These are phyloP conservation scores for Musa beccarii DNA, from an alignment of 176 grass and related monocot species.

Conservation along the genomic window DNA sequence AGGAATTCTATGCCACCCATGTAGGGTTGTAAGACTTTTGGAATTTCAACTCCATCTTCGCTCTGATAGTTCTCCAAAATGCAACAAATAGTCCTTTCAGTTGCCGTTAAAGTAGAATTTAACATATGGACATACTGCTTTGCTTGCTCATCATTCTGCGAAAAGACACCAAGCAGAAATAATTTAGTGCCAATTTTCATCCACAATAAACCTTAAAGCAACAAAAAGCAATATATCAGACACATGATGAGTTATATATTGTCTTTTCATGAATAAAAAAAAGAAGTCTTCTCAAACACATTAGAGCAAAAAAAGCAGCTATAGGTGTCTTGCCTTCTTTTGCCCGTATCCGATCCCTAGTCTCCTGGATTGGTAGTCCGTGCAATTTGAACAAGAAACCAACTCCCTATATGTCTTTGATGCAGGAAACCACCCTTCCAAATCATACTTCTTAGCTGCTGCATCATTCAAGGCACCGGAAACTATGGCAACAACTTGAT, in stretches of 20 bases:
- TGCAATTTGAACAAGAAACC: slow-evolving; percentile 93
- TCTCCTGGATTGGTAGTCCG: slow-evolving; percentile 85
- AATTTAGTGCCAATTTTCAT: background rate
- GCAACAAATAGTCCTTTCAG: slow-evolving; percentile 85
- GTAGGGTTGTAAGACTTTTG: slow-evolving; percentile 50
- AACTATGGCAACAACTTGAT: slow-evolving; percentile 81
- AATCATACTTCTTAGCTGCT: slow-evolving; percentile 90
- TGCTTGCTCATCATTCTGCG: slow-evolving; percentile 74
- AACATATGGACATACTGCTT: slow-evolving; percentile 91
- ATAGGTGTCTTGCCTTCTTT: slow-evolving; percentile 53
- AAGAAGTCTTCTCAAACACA: background rate
- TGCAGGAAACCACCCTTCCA: slow-evolving; percentile 95
- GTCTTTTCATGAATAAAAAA: background rate
- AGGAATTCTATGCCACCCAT: slow-evolving; percentile 68
- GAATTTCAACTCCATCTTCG: slow-evolving; percentile 68
- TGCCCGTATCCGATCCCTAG: slow-evolving; percentile 81
- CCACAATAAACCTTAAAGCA: background rate
- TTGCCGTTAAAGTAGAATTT: slow-evolving; percentile 86
- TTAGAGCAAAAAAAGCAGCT: background rate
- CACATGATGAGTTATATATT: too few species aligned
- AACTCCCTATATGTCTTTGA: slow-evolving; percentile 83
- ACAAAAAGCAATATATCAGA: background rate
- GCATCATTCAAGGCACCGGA: slow-evolving; percentile 93
- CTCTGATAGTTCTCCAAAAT: slow-evolving; percentile 79
- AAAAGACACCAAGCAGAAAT: background rate